Conservation (phyloP, 345 rosid genomes). For the Schrenkiella parvula region DNA sequence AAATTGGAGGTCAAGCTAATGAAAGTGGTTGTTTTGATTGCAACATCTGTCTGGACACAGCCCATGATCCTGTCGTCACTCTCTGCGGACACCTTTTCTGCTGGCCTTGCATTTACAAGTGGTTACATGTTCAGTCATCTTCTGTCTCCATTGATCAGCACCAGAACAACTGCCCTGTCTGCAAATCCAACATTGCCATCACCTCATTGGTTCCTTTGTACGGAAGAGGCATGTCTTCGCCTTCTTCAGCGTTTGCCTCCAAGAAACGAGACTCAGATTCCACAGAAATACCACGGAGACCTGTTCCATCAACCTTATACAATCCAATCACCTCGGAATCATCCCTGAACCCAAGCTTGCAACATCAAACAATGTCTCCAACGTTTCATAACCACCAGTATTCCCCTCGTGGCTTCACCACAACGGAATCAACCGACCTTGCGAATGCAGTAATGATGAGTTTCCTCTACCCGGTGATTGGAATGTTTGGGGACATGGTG, state of each 20-base stretch:
- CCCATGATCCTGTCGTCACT: conserved; percentile 70
- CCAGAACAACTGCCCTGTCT: conserved; percentile 67
- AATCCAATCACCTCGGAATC: conserved; percentile 4
- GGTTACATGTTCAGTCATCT: conserved; percentile 34
- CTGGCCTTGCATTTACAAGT: conserved; percentile 77
- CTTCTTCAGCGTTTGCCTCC: conserved; percentile 22
- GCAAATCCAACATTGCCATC: conserved; percentile 63
- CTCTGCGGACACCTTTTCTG: conserved; percentile 87
- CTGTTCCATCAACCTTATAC: conserved; percentile 35
- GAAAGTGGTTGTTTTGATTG: conserved; percentile 56
- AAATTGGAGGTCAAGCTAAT: conserved; percentile 19
- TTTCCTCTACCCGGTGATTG: conserved; percentile 45
- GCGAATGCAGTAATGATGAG: conserved; percentile 43
- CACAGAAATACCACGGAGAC: conserved; percentile 57
- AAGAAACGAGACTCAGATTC: conserved; percentile 18
- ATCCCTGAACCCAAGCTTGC: conserved; percentile 15
- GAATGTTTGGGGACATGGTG: conserved; percentile 63
- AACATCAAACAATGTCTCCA: conserved; percentile 21
- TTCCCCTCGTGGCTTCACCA: conserved; percentile 37
- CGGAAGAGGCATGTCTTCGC: conserved; percentile 58
- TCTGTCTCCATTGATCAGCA: conserved; percentile 41
- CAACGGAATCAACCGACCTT: conserved; percentile 37
- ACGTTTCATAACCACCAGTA: conserved; percentile 8
- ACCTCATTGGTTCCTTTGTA: conserved; percentile 83
- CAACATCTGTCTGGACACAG: conserved; percentile 73